Percentiles rank a stretch among this genome's conserved stretches.
These are phyloP conservation scores for Boletus rufocinnamomeus DNA, from an alignment of 768 basidiomycete genomes.

Conservation along the genomic window DNA sequence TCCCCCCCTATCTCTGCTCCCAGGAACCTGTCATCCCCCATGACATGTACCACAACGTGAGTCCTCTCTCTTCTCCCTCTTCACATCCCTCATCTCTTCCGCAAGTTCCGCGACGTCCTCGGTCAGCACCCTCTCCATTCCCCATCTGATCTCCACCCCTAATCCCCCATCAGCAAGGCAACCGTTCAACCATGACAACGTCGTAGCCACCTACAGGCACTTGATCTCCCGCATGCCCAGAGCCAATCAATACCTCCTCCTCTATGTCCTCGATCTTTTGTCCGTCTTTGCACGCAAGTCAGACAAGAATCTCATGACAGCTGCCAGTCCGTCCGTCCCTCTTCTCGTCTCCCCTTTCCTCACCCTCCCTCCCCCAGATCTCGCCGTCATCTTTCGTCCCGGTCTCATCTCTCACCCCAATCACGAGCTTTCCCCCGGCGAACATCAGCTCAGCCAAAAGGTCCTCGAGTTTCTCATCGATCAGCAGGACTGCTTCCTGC, in stretches of 20 bases:
- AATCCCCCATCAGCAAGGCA: slow-evolving; percentile 52
- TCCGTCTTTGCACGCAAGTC: slow-evolving; percentile 92
- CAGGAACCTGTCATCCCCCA: slow-evolving; percentile 96
- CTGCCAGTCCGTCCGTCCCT: slow-evolving; percentile 66
- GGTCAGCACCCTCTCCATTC: slow-evolving; percentile 44
- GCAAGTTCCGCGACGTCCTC: slow-evolving; percentile 76
- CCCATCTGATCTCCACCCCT: slow-evolving; percentile 14
- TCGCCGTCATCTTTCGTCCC: slow-evolving; percentile 96
- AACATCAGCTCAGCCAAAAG: slow-evolving; percentile 84
- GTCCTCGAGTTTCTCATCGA: slow-evolving; percentile 95
- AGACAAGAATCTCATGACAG: slow-evolving; percentile 94
- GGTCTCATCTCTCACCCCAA: slow-evolving; percentile 88
- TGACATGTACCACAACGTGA: slow-evolving; percentile 82
- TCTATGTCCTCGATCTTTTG: slow-evolving; percentile 94
- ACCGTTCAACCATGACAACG: slow-evolving; percentile 67
- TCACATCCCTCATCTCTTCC: slow-evolving; percentile 11
- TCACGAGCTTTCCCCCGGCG: slow-evolving; percentile 83
- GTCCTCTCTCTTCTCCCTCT: slow-evolving; percentile 33
- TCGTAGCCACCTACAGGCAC: slow-evolving; percentile 77
- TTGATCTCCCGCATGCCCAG: slow-evolving; percentile 85
- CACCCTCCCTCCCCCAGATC: slow-evolving; percentile 52
- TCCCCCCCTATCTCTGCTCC: slow-evolving; percentile 12
- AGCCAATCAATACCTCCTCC: slow-evolving; percentile 91
- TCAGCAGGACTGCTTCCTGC: slow-evolving; percentile 95
- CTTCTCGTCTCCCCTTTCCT: background rate